Evolutionary conservation across 2,329 filamentous ascomycete genomes (phyloP).

Genomic region (Talaromyces marneffei): DNA sequence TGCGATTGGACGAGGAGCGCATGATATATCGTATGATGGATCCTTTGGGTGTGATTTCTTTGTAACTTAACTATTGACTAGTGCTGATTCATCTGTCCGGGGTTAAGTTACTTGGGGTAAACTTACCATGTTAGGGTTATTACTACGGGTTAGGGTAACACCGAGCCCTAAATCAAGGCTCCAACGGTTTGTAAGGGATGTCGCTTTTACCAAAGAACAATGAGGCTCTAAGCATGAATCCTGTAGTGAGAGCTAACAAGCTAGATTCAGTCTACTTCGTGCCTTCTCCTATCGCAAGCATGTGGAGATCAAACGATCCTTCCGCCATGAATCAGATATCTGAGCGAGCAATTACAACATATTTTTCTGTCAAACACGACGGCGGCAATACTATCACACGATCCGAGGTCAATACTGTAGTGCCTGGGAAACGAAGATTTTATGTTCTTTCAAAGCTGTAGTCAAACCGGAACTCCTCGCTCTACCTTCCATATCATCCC

Average conservation of each 20-base stretch:
- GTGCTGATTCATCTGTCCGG: neutral
- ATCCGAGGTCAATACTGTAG: neutral
- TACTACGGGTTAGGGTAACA: neutral
- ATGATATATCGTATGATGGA: neutral
- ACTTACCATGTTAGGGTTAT: neutral
- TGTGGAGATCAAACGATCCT: neutral
- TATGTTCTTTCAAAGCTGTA: neutral
- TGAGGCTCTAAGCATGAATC: too few species aligned
- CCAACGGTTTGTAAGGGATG: too few species aligned
- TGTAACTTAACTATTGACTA: neutral
- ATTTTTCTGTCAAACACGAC: too few species aligned
- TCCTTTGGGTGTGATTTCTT: neutral
- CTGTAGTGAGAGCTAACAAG: too few species aligned
- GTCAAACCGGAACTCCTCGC: conserved; percentile 1
- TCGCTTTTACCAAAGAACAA: too few species aligned
- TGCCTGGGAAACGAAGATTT: neutral
- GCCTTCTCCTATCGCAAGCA: neutral
- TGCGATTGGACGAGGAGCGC: neutral
- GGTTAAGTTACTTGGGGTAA: neutral
- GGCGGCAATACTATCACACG: neutral
- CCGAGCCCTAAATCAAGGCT: too few species aligned
- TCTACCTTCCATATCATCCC: neutral
- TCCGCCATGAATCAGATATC: neutral
- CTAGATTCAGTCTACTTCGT: too few species aligned
- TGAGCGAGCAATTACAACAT: too few species aligned